Base-by-base conservation (phyloP, 371 early-diverging fungal genomes). In the Aphelidium insulamus region DNA sequence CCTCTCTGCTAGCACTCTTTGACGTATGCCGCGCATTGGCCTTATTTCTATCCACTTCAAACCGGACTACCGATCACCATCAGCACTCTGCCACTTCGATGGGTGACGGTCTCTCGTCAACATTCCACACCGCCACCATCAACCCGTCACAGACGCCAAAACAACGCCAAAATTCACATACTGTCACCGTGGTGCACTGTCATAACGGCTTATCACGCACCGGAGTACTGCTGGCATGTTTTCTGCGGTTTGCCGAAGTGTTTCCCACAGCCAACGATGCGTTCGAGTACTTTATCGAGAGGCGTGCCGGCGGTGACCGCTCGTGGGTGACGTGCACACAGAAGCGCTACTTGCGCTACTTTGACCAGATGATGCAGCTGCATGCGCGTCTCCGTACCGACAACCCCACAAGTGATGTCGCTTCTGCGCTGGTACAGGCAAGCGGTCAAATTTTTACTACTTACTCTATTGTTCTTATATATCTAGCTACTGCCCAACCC, bases 111-210 rank as follows among this genome's bases (percentile, higher is more conserved):
- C 17, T 14, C 12, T 31, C 31, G 10, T 31, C 26, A 12, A 12
- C 27, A 31, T 31, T 31, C 11, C 10, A 54, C 35, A 49, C 21
- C 48, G 55, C 3, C 26, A 63, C 3, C 45, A 63, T 29, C 59
- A 63, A 29, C 40, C 63, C 6, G 41, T 45, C 21, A 48, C 61
- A 2, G 48, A 57, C 14, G 35, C 63, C 20, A 52, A 49, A 32
- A 49, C 55, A 8, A 61, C 62, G 62, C 16, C 25, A 60, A n/a
- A 43, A 49, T 38, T 29, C 37, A 20, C 30, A 32, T 5, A 46
- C 58, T 38, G 57, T 63, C 2, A 52, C 54, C 12, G 32, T 65
- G 17, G 39, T 65, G 6, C 61, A 60, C 33, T 59, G 63, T 44
- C 36, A 46, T 12, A 56, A 62, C 36, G 62, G 65, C 10, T 25